Percentiles rank a stretch among this genome's conserved stretches.
These are phyloP conservation scores for Dendryphion nanum DNA, from an alignment of 2,329 filamentous ascomycete genomes.

Conservation along the genomic window DNA sequence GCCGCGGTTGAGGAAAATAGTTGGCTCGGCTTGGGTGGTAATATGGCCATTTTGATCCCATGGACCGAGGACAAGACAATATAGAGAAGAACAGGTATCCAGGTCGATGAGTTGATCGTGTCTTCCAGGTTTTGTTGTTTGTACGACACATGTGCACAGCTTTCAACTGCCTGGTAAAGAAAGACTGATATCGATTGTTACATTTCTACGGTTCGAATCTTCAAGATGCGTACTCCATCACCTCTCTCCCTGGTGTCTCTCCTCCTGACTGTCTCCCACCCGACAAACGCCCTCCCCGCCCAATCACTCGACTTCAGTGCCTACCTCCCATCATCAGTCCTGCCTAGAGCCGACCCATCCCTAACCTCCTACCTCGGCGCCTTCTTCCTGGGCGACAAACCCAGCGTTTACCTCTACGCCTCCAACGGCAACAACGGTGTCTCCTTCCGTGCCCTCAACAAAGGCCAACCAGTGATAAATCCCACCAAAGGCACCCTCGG, in stretches of 20 bases:
- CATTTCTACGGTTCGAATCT: neutral
- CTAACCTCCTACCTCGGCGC: constrained; percentile 54
- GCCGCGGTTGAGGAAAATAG: no score
- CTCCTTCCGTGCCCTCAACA: constrained; percentile 51
- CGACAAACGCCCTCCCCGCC: neutral
- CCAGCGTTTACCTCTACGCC: constrained; percentile 55
- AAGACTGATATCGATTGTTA: neutral
- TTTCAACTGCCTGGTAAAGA: neutral
- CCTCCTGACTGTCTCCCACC: neutral
- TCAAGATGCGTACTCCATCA: neutral
- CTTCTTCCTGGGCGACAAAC: constrained; percentile 56
- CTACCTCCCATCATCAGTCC: constrained; percentile 9
- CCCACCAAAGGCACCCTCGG: constrained; percentile 54
- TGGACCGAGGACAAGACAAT: neutral
- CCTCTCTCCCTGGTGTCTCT: neutral
- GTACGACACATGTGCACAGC: neutral
- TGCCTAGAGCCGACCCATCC: constrained; percentile 30
- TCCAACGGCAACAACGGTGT: constrained; percentile 53
- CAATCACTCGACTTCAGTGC: constrained; percentile 21
- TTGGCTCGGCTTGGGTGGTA: no score
- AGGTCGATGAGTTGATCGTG: no score
- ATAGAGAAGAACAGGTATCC: no score
- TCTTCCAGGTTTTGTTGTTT: no score
- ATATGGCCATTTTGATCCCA: no score
- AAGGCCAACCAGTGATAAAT: constrained; percentile 48